A percentile compares a stretch with the other conserved stretches of the same genome.
These are phyloP conservation scores for Herpetomonas tarakana DNA, from an alignment of 208 protist genomes.

Conservation along the genomic window DNA sequence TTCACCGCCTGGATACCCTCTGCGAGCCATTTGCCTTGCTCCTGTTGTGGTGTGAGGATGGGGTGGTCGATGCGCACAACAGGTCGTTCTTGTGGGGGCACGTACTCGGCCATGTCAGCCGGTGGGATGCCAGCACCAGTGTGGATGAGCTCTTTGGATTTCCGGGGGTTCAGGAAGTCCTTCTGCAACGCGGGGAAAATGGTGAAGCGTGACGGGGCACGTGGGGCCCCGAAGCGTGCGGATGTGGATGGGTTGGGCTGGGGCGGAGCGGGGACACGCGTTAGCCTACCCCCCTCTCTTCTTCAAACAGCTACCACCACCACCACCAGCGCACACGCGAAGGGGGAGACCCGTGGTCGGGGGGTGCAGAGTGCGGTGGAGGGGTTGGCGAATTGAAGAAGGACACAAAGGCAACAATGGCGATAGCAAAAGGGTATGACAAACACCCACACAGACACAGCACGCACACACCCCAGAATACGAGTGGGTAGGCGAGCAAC, in stretches of 20 bases:
- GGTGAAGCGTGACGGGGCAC: neutral
- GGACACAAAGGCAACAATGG: no score
- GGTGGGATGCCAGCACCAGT: neutral
- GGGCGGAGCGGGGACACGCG: no score
- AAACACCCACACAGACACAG: no score
- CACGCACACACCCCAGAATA: no score
- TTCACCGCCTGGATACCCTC: constrained; percentile 73
- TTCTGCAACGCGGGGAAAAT: neutral
- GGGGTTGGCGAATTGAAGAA: no score
- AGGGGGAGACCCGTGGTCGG: no score
- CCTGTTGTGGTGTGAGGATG: constrained; percentile 80
- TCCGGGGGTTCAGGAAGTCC: neutral
- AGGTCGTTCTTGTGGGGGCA: neutral
- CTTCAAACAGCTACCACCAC: no score
- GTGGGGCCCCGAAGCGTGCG: neutral
- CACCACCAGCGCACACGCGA: no score
- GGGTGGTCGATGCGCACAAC: constrained; percentile 52
- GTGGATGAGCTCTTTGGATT: neutral
- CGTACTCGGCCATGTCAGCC: neutral
- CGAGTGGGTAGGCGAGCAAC: no score
- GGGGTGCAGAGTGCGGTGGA: no score
- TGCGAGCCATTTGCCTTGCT: constrained; percentile 90
- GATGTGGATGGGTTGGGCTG: neutral
- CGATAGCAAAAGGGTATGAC: no score
- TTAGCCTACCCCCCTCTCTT: no score